A percentile compares a stretch with the other conserved stretches of the same genome.
Conservation (phyloP, 345 rosid genomes). For the Limnanthes douglasii region DNA sequence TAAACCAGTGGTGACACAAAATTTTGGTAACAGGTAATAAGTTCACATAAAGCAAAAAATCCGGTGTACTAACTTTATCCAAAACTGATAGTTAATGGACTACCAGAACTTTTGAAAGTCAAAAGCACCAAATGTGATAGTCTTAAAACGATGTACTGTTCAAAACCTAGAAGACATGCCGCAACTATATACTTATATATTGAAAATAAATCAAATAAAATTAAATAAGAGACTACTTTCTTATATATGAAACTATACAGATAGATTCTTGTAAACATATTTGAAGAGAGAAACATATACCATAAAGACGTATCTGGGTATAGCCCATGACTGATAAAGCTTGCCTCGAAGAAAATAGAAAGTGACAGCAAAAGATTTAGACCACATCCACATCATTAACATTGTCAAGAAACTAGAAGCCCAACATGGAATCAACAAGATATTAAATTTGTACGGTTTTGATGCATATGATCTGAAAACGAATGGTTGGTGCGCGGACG, state of each 20-base stretch:
- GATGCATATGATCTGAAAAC: constrained; percentile 44
- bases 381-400: constrained; percentile 64
- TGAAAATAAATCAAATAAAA: neutral
- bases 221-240: too few species aligned
- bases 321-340: constrained; percentile 66
- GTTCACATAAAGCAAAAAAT: too few species aligned
- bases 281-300: too few species aligned
- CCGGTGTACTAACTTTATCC: too few species aligned
- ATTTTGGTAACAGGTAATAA: too few species aligned
- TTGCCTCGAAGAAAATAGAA: constrained; percentile 56
- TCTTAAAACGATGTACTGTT: too few species aligned
- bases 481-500: constrained; percentile 57
- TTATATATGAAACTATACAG: neutral
- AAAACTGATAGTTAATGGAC: too few species aligned
- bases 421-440: constrained; percentile 34
- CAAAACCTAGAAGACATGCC: too few species aligned
- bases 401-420: constrained; percentile 23
- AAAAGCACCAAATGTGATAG: too few species aligned
- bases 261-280: constrained; percentile 59
- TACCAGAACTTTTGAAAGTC: too few species aligned
- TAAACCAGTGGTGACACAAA: too few species aligned
- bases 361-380: constrained; percentile 43
- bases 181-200: neutral
- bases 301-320: constrained; percentile 81
- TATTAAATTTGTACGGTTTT: constrained; percentile 25